These are phyloP conservation scores for Blastobotrys terrestris DNA, from an alignment of 805 yeast genomes.

Conservation along the genomic window DNA sequence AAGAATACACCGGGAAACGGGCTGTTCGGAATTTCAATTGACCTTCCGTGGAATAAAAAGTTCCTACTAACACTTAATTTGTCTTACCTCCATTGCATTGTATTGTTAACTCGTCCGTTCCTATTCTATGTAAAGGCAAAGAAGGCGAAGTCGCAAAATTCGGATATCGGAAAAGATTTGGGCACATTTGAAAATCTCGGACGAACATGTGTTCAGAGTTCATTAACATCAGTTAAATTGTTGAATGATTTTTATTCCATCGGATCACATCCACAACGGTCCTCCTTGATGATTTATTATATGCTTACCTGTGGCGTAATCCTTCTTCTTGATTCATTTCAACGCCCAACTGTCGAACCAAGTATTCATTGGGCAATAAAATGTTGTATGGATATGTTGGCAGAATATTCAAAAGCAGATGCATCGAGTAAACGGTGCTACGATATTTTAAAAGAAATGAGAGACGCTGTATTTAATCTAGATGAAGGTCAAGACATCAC, in stretches of 20 bases:
- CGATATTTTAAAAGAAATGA: neutral
- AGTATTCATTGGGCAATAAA: neutral
- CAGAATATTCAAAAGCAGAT: neutral
- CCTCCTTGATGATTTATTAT: neutral
- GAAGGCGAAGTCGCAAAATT: neutral
- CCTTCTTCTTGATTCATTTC: neutral
- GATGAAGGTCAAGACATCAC: neutral
- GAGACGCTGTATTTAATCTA: neutral
- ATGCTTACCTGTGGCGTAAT: neutral
- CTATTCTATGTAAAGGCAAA: neutral
- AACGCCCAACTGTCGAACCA: neutral
- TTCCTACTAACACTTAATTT: neutral
- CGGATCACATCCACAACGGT: neutral
- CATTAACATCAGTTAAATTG: neutral
- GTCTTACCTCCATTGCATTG: neutral
- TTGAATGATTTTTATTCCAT: neutral
- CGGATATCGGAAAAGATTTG: neutral
- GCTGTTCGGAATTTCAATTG: neutral
- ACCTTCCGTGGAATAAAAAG: neutral
- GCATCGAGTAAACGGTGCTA: neutral
- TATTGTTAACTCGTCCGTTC: neutral
- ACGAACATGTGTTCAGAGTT: neutral
- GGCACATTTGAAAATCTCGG: neutral
- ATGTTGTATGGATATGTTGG: neutral
- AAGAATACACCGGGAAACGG: neutral